Evolutionary conservation across 371 early-diverging fungal species (phyloP), one percentile per base, ranked within the genome.

Genomic region (Homolaphlyctis polyrhiza): DNA sequence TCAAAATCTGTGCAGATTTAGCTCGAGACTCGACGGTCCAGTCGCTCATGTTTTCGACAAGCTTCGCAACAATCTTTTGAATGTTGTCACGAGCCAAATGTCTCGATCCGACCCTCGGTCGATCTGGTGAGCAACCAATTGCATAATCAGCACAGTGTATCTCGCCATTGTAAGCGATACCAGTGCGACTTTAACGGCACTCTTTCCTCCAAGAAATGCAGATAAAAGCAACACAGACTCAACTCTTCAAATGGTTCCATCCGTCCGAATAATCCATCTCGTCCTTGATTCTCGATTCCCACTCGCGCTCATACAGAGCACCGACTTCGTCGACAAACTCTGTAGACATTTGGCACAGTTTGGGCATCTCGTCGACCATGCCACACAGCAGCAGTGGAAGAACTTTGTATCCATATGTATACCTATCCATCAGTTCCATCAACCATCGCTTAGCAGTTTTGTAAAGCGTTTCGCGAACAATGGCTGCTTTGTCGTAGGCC

Each of bases 51-150:
- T 80, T 70, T 63, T 84, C 72, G 63, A 83, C 27, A 52, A 80
- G 8, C 63, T 81, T 43, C 54, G 75, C 57, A 66, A 85, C 69
- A 78, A 87, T 75, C 71, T 91, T 69, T 66, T 80, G 65, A 57
- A 64, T 73, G 66, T 71, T 76, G 39, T 80, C 83, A n/a, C 76
- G 58, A 5, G 82, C 76, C 23, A 80, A 58, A 50, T 77, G 75
- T 27, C 83, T 71, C 35, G 64, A 62, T 21, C 83, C 83, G 8
- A 79, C 72, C 13, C 80, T 62, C 18, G 76, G 76, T 13, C 79
- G 71, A 11, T 61, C 77, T 76, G 47, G 1, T 8, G 6, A 62
- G 18, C 18, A 18, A 33, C 25, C 49, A 25, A 13, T 39, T 50
- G 36, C 45, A 54, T 29, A 62, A 60, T 57, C 14, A n/a, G 2